Evolutionary conservation across 129 eudicot species (phyloP).

Genomic region (Chrysanthemum lavandulifolium): DNA sequence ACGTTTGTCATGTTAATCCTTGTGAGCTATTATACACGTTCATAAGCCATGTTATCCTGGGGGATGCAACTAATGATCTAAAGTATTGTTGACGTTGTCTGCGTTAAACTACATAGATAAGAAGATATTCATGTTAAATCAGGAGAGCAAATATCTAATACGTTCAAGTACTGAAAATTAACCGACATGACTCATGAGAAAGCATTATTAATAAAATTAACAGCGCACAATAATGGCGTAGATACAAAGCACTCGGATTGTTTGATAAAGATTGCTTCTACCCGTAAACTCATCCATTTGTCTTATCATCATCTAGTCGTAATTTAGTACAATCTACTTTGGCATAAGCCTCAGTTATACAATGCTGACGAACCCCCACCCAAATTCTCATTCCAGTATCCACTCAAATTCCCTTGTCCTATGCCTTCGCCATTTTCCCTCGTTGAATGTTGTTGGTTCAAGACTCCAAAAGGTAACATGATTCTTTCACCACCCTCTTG

Average conservation of each 20-base stretch:
- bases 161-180: background rate
- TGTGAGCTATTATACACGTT: background rate
- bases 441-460: constrained; percentile 36
- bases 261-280: constrained; percentile 10
- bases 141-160: background rate
- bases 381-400: constrained; percentile 39
- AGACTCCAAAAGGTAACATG: constrained; percentile 44
- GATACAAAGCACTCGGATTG: constrained; percentile 14
- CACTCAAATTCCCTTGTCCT: constrained; percentile 32
- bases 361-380: constrained; percentile 44
- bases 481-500: constrained; percentile 29
- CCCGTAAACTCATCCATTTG: constrained; percentile 19
- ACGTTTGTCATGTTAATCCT: constrained; percentile 16
- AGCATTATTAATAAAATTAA: background rate
- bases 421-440: constrained; percentile 26
- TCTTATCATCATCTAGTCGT: constrained; percentile 24
- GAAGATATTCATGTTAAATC: too few species aligned
- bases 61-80: background rate
- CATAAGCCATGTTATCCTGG: background rate
- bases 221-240: constrained; percentile 12
- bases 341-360: constrained; percentile 18
- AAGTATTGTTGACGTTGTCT: too few species aligned
- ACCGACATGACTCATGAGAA: background rate
- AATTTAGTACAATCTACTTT: constrained; percentile 19
- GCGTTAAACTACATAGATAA: too few species aligned